A percentile compares a stretch with the other conserved stretches of the same genome.
phyloP scores from a whole-genome alignment of 768 basidiomycete species.

The Mycena crocata region DNA sequence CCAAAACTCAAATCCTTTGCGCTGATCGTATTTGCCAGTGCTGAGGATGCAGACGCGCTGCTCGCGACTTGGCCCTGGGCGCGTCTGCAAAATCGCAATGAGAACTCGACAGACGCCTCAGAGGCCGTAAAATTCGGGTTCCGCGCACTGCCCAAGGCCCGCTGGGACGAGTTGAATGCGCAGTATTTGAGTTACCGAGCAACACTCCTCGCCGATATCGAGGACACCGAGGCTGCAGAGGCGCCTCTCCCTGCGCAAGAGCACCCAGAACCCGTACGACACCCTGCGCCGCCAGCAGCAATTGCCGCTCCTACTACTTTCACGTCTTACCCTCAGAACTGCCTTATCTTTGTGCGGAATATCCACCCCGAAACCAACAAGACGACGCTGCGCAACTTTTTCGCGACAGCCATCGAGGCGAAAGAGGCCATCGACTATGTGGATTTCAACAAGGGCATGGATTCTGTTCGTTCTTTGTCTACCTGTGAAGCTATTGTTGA shows the following conservation, averaged over 20 bases:
- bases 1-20: slow-evolving; percentile 83
- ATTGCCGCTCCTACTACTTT: neutral
- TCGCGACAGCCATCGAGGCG: slow-evolving; percentile 54
- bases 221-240: slow-evolving; percentile 38
- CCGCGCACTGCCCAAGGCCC: slow-evolving; percentile 63
- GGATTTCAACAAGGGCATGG: slow-evolving; percentile 83
- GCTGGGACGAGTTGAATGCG: slow-evolving; percentile 73
- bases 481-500: neutral
- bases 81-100: slow-evolving; percentile 23
- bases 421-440: slow-evolving; percentile 74
- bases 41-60: slow-evolving; percentile 55
- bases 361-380: slow-evolving; percentile 84
- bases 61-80: slow-evolving; percentile 74
- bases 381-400: slow-evolving; percentile 75
- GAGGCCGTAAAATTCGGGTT: slow-evolving; percentile 72
- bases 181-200: slow-evolving; percentile 78
- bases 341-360: slow-evolving; percentile 78
- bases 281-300: neutral
- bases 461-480: slow-evolving; percentile 61
- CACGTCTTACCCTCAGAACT: slow-evolving; percentile 66
- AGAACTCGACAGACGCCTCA: slow-evolving; percentile 13
- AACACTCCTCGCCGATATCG: slow-evolving; percentile 54
- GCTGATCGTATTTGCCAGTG: slow-evolving; percentile 65
- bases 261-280: slow-evolving; percentile 16
- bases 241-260: neutral